phyloP scores from a whole-genome alignment of 495 filamentous ascomycete genomes.

The Penicillium cataractarum region DNA sequence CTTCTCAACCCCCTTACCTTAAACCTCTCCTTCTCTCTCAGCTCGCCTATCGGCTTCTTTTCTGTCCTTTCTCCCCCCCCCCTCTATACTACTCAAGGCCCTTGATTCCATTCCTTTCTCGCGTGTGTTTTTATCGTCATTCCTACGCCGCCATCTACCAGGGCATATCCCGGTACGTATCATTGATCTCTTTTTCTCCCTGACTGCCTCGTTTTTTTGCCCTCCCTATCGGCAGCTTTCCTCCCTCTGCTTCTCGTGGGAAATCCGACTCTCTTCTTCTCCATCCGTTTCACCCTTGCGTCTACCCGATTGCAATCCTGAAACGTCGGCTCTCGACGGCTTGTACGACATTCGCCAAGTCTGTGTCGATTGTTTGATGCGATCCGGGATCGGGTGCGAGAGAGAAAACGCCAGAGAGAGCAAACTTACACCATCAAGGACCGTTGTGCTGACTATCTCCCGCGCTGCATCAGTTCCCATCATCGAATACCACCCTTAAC shows the following conservation, averaged over 20 bases:
- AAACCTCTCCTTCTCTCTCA: conserved; percentile 26
- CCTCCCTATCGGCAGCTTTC: conserved; percentile 4
- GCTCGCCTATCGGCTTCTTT: conserved; percentile 23
- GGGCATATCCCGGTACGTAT: conserved; percentile 4
- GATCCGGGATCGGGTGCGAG: conserved; percentile 7
- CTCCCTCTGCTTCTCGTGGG: conserved; percentile 17
- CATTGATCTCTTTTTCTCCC: no score
- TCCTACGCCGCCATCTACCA: neutral
- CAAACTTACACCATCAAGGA: conserved; percentile 13
- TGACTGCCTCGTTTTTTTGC: conserved; percentile 6
- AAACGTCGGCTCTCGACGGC: conserved; percentile 30
- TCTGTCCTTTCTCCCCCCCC: conserved; percentile 23
- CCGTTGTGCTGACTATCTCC: conserved; percentile 7
- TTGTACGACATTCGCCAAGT: conserved; percentile 27
- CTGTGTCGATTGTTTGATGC: conserved; percentile 16
- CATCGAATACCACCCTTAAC: conserved; percentile 14
- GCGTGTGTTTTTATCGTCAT: neutral
- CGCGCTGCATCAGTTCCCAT: conserved; percentile 17
- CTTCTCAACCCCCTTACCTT: conserved; percentile 26
- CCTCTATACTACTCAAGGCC: conserved; percentile 5
- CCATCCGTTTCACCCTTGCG: conserved; percentile 32
- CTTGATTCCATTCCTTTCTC: conserved; percentile 21
- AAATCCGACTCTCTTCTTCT: neutral
- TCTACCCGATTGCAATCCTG: conserved; percentile 29
- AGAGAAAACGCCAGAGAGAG: neutral